Conservation (phyloP, 2,329 filamentous ascomycete species). For the Calonectria multiphialidica region DNA sequence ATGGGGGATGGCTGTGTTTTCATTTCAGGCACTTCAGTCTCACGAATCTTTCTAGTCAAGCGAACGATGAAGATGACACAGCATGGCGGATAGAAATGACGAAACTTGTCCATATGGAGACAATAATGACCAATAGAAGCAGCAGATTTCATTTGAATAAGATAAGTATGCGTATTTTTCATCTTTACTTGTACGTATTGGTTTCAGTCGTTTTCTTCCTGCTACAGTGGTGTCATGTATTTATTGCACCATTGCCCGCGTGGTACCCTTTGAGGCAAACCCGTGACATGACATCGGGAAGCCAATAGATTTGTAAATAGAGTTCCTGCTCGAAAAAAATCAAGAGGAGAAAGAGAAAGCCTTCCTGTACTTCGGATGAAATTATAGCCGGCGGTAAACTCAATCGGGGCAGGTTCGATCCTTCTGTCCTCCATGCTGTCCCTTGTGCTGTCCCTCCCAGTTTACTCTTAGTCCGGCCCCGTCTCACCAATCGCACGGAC, state of each 20-base stretch:
- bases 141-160: no score
- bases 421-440: not conserved
- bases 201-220: no score
- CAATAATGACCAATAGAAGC: no score
- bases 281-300: not conserved
- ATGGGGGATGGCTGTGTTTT: not conserved
- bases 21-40: not conserved
- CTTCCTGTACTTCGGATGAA: not conserved
- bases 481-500: conserved; percentile 12
- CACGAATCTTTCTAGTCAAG: not conserved
- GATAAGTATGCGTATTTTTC: no score
- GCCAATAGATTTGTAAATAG: not conserved
- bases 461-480: not conserved
- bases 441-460: not conserved
- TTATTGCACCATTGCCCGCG: no score
- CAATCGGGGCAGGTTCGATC: not conserved
- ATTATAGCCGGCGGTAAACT: not conserved
- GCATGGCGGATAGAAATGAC: no score
- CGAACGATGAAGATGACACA: no score
- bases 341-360: not conserved
- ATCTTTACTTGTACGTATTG: no score
- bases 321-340: not conserved
- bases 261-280: no score
- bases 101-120: no score
- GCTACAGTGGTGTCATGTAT: no score